Base-by-base conservation (phyloP, 805 yeast genomes). In the Starmerella tilneyi region DNA sequence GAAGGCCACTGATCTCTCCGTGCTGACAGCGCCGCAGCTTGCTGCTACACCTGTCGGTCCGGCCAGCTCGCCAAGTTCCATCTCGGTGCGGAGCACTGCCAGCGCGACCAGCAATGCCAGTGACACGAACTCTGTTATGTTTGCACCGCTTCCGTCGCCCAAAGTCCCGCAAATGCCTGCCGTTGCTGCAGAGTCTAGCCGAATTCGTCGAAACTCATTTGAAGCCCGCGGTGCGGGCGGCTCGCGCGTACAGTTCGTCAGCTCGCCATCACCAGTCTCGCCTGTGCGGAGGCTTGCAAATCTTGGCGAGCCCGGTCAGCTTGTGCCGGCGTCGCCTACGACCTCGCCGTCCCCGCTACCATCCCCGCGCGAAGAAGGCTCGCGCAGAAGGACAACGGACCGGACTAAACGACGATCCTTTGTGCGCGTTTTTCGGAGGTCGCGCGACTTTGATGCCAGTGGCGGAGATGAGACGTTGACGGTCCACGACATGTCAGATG, bases 401-500 rank as follows among this genome's bases (percentile, higher is more conserved):
- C 41, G 46, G 22, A 13, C 31, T n/a, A 51, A 53, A 27, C 55
- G 57, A n/a, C 47, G 53, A 17, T 54, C 57, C 31, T 49, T 53
- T 30, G 53, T 45, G 15, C 35, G 41, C n/a, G 22, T 53, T 19
- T 53, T 54, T 34, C 38, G 46, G 35, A 33, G 41, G 15, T 35
- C 47, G 46, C 20, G 29, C 28, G 48, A 39, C 20, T 23, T 37
- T n/a, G 26, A 20, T 17, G 12, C 38, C 26, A n/a, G n/a, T n/a
- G 39, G 27, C 13, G 40, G 41, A 17, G 44, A 37, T 23, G 41
- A 24, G 20, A 34, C 47, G 28, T 22, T 41, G n/a, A 17, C 27
- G 22, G 27, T 43, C 11, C 33, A 27, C 21, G 42, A 24, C 16
- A 11, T 2, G 15, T 5, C 21, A 21, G 23, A 19, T 32, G 29